Evolutionary conservation across 331 rosid species (phyloP).

Genomic region (Quercus lobata): DNA sequence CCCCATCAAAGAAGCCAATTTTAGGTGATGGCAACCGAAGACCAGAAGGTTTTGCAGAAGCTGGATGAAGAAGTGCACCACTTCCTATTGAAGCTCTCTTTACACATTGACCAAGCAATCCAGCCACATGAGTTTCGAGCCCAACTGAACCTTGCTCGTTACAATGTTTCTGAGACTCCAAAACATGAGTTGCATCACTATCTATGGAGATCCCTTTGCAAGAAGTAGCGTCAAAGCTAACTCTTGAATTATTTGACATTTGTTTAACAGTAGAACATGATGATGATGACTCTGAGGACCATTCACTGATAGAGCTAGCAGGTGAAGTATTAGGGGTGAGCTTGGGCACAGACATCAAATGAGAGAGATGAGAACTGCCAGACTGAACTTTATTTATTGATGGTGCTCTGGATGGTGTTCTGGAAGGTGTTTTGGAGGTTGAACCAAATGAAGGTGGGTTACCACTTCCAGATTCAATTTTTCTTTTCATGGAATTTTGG

Average conservation of each 20-base stretch:
- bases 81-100: slow-evolving; percentile 33
- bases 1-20: slow-evolving; percentile 97
- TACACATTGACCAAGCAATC: slow-evolving; percentile 24
- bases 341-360: slow-evolving; percentile 44
- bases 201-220: slow-evolving; percentile 40
- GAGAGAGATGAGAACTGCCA: slow-evolving; percentile 43
- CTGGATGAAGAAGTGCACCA: slow-evolving; percentile 37
- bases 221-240: slow-evolving; percentile 52
- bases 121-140: slow-evolving; percentile 32
- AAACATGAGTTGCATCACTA: slow-evolving; percentile 31
- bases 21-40: slow-evolving; percentile 96
- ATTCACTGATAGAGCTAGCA: slow-evolving; percentile 82
- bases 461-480: slow-evolving; percentile 27
- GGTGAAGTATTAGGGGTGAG: slow-evolving; percentile 69
- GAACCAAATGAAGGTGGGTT: slow-evolving; percentile 44
- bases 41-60: slow-evolving; percentile 69
- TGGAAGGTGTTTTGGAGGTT: slow-evolving; percentile 46
- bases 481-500: slow-evolving; percentile 36
- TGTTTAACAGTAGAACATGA: slow-evolving; percentile 49
- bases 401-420: slow-evolving; percentile 33
- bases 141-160: slow-evolving; percentile 34
- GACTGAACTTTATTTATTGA: slow-evolving; percentile 34
- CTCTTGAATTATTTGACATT: slow-evolving; percentile 53
- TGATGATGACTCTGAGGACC: slow-evolving; percentile 82
- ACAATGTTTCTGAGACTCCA: slow-evolving; percentile 28